Base-by-base conservation (phyloP, 2,329 filamentous ascomycete genomes). In the Hymenoscyphus fraxineus region DNA sequence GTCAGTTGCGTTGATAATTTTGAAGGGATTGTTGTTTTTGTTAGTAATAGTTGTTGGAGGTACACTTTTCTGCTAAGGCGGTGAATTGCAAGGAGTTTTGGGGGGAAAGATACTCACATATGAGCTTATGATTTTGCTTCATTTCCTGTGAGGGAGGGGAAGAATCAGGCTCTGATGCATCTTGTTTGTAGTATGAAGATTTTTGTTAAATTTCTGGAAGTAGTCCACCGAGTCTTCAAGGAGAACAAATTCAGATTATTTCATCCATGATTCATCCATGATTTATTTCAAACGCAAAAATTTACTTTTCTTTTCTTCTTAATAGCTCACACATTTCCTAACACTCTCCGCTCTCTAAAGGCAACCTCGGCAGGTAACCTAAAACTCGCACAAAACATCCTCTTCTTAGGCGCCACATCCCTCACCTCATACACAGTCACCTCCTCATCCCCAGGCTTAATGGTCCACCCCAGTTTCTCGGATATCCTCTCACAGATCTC, bases 361-460 rank as follows among this genome's bases (percentile, higher is more conserved):
- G 93, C 95, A 6, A 97, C 91, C 71, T 91, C 87, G 40, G 81
- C 78, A 1, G 95, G 95, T 66, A 99, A 75, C 67, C 93, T 86
- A 78, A 99, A 98, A 70, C 88, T 96, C 38, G 92, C 94, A 77
- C 95, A 98, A 77, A 94, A 98, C 93, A 97, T 97, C 74, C 90
- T 86, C 82, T 99, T 99, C 73, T 92, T 89, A 5, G 95, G 95
- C 65, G 93, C 91, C 63, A 99, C 95, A 70, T 96, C 88, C 68
- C 95, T 84, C 40, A 98, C 92, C 65, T 90, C 86, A 65, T 86
- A 79, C 67, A 92, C 85, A 0, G 79, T 79, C 44, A 85, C 79
- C 70, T 85, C 78, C 6, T 69, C 60, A 64, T 85, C 80, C 13
- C 80, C 82, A 3, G 78, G 77, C 63, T 71, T 74, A 60, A 82